Conservation (phyloP, 805 yeast species). For the Starmerella gropengiesseri region DNA sequence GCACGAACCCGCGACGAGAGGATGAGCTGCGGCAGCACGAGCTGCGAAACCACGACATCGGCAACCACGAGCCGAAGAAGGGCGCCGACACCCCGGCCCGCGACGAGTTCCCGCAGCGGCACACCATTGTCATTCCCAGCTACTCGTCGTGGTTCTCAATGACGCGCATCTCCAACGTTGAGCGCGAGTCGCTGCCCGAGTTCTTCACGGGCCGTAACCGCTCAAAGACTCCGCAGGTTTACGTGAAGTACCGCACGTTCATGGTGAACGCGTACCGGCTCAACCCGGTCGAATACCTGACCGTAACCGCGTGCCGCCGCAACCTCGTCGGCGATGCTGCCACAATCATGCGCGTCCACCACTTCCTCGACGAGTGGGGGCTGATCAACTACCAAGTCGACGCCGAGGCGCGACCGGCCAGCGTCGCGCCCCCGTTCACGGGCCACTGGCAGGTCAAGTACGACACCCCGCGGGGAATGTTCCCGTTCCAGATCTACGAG, state of each 20-base stretch:
- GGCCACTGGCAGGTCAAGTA: slow-evolving; percentile 66
- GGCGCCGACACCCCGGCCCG: slow-evolving; percentile 16
- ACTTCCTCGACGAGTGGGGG: slow-evolving; percentile 85
- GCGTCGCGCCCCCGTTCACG: slow-evolving; percentile 60
- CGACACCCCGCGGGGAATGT: slow-evolving; percentile 86
- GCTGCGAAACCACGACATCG: background rate
- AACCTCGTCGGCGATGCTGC: slow-evolving; percentile 88
- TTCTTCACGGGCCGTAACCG: slow-evolving; percentile 53
- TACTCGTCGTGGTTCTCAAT: slow-evolving; percentile 79
- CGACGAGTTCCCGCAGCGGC: slow-evolving; percentile 47
- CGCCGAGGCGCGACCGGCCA: slow-evolving; percentile 54
- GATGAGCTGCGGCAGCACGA: background rate
- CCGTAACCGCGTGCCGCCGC: slow-evolving; percentile 84
- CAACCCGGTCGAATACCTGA: slow-evolving; percentile 79
- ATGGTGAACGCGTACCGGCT: slow-evolving; percentile 79
- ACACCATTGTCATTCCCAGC: slow-evolving; percentile 75
- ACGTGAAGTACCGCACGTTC: slow-evolving; percentile 73
- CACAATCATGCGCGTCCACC: slow-evolving; percentile 71
- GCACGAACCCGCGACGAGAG: too few species aligned
- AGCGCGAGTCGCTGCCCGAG: slow-evolving; percentile 76
- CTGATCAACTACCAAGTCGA: slow-evolving; percentile 85
- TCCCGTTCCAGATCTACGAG: slow-evolving; percentile 79
- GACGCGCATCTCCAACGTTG: slow-evolving; percentile 62
- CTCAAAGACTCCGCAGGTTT: slow-evolving; percentile 73
- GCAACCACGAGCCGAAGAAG: slow-evolving; percentile 4